phyloP scores from a whole-genome alignment of 2,329 filamentous ascomycete species.

The Fusarium nodosum region DNA sequence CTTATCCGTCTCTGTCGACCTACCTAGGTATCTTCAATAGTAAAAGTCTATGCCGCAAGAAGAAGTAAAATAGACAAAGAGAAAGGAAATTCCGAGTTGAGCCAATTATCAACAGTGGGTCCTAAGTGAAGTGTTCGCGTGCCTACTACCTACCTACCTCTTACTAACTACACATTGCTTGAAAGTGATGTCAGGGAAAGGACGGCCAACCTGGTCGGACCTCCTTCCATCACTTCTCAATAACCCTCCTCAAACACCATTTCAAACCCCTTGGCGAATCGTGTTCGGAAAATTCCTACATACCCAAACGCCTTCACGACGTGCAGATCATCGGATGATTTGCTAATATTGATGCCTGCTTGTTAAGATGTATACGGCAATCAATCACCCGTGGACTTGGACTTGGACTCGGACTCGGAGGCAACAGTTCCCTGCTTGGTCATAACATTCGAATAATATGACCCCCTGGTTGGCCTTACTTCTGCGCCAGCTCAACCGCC shows the following conservation, averaged over 20 bases:
- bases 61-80: background rate
- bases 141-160: background rate
- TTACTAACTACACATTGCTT: background rate
- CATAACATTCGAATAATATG: constrained; percentile 22
- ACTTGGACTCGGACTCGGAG: background rate
- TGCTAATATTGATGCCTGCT: background rate
- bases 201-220: background rate
- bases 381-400: background rate
- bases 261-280: constrained; percentile 11
- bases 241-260: constrained; percentile 11
- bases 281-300: constrained; percentile 11
- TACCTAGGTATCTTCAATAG: background rate
- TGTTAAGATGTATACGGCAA: constrained; percentile 1
- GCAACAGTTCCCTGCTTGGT: background rate
- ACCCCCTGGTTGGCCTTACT: constrained; percentile 31
- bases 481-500: constrained; percentile 33
- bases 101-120: background rate
- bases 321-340: constrained; percentile 9
- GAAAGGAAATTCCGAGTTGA: constrained; percentile 1
- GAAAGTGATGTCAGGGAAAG: background rate
- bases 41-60: constrained; percentile 1
- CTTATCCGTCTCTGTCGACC: constrained; percentile 10
- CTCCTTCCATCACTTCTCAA: constrained; percentile 13
- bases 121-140: background rate
- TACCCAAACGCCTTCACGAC: constrained; percentile 2